Base-by-base conservation (phyloP, 2,329 filamentous ascomycete species). In the Aspergillus transmontanensis region DNA sequence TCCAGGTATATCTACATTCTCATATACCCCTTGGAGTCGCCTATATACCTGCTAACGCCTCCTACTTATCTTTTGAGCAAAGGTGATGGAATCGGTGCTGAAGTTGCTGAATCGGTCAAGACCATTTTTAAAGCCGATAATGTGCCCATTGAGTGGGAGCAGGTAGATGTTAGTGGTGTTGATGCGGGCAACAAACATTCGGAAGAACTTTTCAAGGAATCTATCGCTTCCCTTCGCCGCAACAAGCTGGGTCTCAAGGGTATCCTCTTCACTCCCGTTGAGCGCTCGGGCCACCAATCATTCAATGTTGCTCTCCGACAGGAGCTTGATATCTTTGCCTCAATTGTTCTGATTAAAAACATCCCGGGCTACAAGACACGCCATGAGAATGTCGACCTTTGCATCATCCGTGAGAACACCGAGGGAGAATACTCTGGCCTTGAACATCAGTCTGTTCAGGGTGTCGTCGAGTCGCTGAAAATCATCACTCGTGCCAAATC, bases 321-420 rank as follows among this genome's bases (percentile, higher is more conserved):
- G 86, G 95, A 98, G 83, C 92, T 99, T 79, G 95, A 99, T 84
- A 98, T 99, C 82, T 99, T 98, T 84, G 95, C 95, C 79, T 96
- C 92, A 71, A 95, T 99, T 79, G 92, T 93, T 76, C 87, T 98
- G 72, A 94, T 99, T 87, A 98, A 98, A 90, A 99, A 99, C 87
- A 98, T 99, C 76, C 95, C 95, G 74, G 95, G 95, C 76, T 97
- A 98, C 86, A 84, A 95, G 83, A 99, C 95, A 68, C 93, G 95
- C 80, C 95, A 99, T 87, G 90, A 96, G 82, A 88, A 95, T 81
- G 92, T 99, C 80, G 95, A 99, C 81, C 89, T 98, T 72, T 97
- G 94, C 89, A 97, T 99, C 83, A 97, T 99, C 83, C 95, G 95
- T 84, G 95, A 99, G 87, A 99, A 99, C 87, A 99, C 95, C 78